Evolutionary conservation across 306 rosid species (phyloP), one percentile per base, ranked within the genome.

Genomic region (Potentilla sterilis): DNA sequence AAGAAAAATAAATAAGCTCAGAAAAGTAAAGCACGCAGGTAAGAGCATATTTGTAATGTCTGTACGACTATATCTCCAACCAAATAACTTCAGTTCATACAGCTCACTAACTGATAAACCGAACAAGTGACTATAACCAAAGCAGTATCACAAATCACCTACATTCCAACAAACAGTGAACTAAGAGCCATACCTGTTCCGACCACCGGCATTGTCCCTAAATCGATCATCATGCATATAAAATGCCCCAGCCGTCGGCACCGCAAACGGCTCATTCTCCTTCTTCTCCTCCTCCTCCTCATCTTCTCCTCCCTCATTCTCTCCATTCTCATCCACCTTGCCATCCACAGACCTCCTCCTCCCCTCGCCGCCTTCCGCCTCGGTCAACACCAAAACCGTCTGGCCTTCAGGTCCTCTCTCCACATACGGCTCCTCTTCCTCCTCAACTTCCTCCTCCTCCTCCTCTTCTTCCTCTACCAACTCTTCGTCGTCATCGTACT

Each of bases 221-320:
- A 93, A 93, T 41, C 98, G 88, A 52, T 93, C 98, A 73, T 93
- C 98, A 16, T 93, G 98, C 98, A 93, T 93, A 80, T 93, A 93
- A 75, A 93, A 93, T 2, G 97, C 98, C 77, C 98, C 98, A n/a
- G 98, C 97, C 0, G 98, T 91, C 51, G 97, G 98, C 55, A 93
- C 98, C 2, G 98, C 96, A 79, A 91, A 93, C 32, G 98, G 98
- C 73, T 91, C 98, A 65, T 89, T 85, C 88, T 89, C 96, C 89
- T 89, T 91, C 86, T 94, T 91, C 96, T 88, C 97, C 79, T 76
- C 88, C 48, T 77, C 69, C 92, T 88, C 97, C 40, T 74, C 69
- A 3, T 15, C 84, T 7, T 75, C 91, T 11, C 70, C 83, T 2
- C 58, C 93, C 76, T 37, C 79, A 42, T 76, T 76, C 77, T 59